Evolutionary conservation across 2,329 filamentous ascomycete genomes (phyloP), one percentile per base, ranked within the genome.

Genomic region (Aspergillus unguis): DNA sequence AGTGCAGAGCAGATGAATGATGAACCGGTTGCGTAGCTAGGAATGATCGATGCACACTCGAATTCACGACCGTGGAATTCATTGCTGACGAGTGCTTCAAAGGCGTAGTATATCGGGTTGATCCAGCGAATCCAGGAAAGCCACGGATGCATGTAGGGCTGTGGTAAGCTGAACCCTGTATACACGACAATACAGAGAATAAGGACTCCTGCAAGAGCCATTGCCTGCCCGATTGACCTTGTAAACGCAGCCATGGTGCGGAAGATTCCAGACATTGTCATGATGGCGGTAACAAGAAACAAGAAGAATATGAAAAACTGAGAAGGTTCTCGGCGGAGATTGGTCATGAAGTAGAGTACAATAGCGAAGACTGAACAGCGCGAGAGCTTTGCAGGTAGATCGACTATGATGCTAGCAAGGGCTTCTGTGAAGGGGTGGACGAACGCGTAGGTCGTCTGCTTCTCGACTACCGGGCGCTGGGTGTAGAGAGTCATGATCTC

Each of bases 221-320:
- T 73, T 28, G 81, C 80, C 61, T 83, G 79, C 0, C 76, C 75
- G 2, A 83, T 67, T 0, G 87, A 89, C 49, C 86, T 80, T 3
- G 90, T 90, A 1, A 87, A 74, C 1, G 87, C 87, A 17, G 82
- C 89, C 61, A 94, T 87, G 6, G 84, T 86, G 35, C 89, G 83
- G 81, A 94, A 95, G 58, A 92, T 80, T 81, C 90, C 90, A 51
- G 86, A 90, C 87, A 94, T 94, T 59, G 82, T 78, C 62, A 95
- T 62, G 1, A 88, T 88, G 2, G 84, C 83, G 53, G 81, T 68
- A 73, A 94, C 92, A 2, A 83, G 85, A 64, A 92, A 80, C 46
- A 96, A 77, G 50, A 91, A 72, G 79, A 89, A 95, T 76, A 92
- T 87, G 79, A 96, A 96, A 77, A 94, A 96, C 1, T 85, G 74